Percentiles rank a stretch among this genome's conserved stretches.
These are phyloP conservation scores for Yamadazyma sp. DNA, from an alignment of 1,139 yeast species.

Conservation along the genomic window DNA sequence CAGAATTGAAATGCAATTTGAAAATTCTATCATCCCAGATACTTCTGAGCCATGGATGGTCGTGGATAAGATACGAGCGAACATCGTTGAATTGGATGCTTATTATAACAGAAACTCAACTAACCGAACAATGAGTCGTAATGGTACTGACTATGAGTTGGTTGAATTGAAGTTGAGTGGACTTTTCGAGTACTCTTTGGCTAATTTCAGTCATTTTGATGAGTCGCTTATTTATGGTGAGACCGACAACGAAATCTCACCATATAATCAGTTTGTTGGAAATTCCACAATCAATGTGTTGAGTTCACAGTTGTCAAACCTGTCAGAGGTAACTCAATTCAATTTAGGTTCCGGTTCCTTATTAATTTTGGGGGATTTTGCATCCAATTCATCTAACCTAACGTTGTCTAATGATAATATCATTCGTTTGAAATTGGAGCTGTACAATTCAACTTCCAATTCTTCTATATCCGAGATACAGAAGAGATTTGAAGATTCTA, in stretches of 20 bases:
- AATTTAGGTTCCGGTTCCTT: constrained; percentile 26
- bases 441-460: constrained; percentile 35
- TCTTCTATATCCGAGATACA: constrained; percentile 21
- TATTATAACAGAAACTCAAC: constrained; percentile 31
- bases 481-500: constrained; percentile 8
- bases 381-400: constrained; percentile 31
- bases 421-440: constrained; percentile 25
- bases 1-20: constrained; percentile 47
- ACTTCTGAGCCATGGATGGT: constrained; percentile 52
- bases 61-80: constrained; percentile 67
- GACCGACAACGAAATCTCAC: constrained; percentile 24
- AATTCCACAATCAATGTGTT: constrained; percentile 67
- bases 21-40: constrained; percentile 29
- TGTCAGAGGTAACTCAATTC: constrained; percentile 41
- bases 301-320: constrained; percentile 48
- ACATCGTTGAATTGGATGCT: constrained; percentile 51
- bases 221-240: constrained; percentile 24
- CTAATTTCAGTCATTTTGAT: constrained; percentile 60
- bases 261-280: constrained; percentile 50
- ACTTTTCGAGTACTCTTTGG: constrained; percentile 74
- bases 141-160: constrained; percentile 20
- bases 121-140: constrained; percentile 25
- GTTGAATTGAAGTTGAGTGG: constrained; percentile 55
- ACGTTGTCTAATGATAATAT: constrained; percentile 29
- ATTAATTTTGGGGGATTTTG: constrained; percentile 49